Conservation (phyloP, 75 land plant genomes). For the Larix kaempferi region DNA sequence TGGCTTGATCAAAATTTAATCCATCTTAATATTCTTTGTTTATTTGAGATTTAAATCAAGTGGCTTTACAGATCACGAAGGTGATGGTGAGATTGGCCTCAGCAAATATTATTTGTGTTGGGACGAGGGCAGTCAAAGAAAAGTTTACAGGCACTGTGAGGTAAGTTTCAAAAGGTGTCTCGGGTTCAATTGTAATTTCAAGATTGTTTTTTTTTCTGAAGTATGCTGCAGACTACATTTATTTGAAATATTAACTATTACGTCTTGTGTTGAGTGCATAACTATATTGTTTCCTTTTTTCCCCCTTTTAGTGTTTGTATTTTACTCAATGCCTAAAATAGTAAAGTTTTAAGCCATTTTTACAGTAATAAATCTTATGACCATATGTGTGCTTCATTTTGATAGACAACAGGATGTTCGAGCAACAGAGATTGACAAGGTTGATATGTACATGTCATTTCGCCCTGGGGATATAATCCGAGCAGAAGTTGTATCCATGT, state of each 20-base stretch:
- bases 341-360: not conserved
- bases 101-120: slow-evolving; percentile 94
- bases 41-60: not conserved
- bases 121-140: slow-evolving; percentile 82
- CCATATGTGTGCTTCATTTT: not conserved
- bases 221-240: not conserved
- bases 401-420: slow-evolving; percentile 97
- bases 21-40: not conserved
- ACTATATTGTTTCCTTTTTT: slow-evolving; percentile 3
- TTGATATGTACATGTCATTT: slow-evolving; percentile 89
- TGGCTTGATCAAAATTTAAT: not conserved
- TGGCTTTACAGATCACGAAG: slow-evolving; percentile 64
- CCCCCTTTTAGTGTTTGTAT: not conserved
- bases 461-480: slow-evolving; percentile 91
- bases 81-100: slow-evolving; percentile 77
- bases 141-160: slow-evolving; percentile 93
- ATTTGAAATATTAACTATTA: not conserved
- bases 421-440: slow-evolving; percentile 97
- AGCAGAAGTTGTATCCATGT: slow-evolving; percentile 90
- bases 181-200: not conserved
- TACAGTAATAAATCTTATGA: not conserved
- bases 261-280: not conserved
- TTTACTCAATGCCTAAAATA: not conserved
- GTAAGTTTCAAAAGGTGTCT: slow-evolving; percentile 22
- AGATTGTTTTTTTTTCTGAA: not conserved